phyloP scores from a whole-genome alignment of 495 filamentous ascomycete genomes.

The Physcia stellaris region DNA sequence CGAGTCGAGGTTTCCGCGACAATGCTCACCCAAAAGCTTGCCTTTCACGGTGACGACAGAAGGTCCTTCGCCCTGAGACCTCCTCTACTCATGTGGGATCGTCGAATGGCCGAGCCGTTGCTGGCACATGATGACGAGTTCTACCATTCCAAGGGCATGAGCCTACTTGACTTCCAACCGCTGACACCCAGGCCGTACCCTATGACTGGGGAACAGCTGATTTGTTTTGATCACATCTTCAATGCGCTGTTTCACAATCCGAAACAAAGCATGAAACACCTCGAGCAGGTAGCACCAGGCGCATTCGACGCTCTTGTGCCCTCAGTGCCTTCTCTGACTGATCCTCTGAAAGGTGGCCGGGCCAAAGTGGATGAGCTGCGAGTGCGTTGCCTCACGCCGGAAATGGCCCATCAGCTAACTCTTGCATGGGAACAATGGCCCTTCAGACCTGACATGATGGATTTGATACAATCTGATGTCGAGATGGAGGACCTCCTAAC shows the following conservation, averaged over 20 bases:
- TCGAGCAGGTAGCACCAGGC: slow-evolving; percentile 19
- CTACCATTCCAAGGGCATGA: slow-evolving; percentile 30
- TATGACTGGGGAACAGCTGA: slow-evolving; percentile 7
- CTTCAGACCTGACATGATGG: slow-evolving; percentile 16
- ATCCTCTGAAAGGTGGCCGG: slow-evolving; percentile 22
- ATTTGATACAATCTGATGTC: too few species aligned
- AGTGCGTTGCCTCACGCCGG: slow-evolving; percentile 16
- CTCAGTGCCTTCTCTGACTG: slow-evolving; percentile 13
- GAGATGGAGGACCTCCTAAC: too few species aligned
- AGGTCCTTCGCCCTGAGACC: slow-evolving; percentile 27
- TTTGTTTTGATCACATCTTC: slow-evolving; percentile 8
- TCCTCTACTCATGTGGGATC: slow-evolving; percentile 47
- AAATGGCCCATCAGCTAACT: slow-evolving; percentile 20
- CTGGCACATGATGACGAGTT: slow-evolving; percentile 38
- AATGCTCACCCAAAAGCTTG: slow-evolving; percentile 8
- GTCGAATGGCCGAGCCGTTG: slow-evolving; percentile 44
- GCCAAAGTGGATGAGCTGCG: slow-evolving; percentile 17
- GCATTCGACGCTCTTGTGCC: slow-evolving; percentile 21
- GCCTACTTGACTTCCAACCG: slow-evolving; percentile 26
- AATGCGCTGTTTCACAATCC: slow-evolving; percentile 6
- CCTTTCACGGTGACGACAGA: slow-evolving; percentile 31
- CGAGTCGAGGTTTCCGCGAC: slow-evolving; percentile 13
- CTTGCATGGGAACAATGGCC: slow-evolving; percentile 24
- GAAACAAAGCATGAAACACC: slow-evolving; percentile 2
- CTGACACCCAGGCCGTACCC: slow-evolving; percentile 22